Evolutionary conservation across 257 asterid species (phyloP).

Genomic region (Solanum rostratum): DNA sequence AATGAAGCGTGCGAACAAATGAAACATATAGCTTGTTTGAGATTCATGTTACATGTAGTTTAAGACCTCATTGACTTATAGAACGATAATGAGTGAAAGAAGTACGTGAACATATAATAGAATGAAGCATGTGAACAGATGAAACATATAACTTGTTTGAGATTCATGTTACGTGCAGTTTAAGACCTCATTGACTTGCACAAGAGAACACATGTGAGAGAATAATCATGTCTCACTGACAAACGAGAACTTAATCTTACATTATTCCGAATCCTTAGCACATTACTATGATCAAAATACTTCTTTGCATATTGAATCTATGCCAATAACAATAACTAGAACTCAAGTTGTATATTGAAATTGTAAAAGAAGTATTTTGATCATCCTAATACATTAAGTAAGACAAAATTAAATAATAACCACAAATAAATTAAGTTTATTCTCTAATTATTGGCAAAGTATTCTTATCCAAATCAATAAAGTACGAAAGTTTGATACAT

Average conservation of each 20-base stretch:
- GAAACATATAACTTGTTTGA: background rate
- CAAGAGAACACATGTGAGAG: background rate
- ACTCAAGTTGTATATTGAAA: background rate
- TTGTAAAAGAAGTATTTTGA: background rate
- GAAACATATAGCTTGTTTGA: background rate
- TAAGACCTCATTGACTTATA: background rate
- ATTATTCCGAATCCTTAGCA: background rate
- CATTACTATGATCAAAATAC: background rate
- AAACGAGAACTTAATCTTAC: background rate
- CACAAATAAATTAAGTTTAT: no score
- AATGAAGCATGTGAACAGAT: background rate
- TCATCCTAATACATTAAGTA: background rate
- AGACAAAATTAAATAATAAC: background rate
- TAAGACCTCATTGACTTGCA: background rate
- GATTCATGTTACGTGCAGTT: background rate
- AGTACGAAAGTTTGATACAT: background rate
- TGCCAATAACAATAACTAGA: background rate
- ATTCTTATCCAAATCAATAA: background rate
- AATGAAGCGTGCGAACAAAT: background rate
- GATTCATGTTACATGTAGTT: background rate
- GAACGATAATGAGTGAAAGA: background rate
- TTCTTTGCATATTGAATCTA: background rate
- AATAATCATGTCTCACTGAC: fast-evolving
- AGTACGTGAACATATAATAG: background rate
- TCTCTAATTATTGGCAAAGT: no score